Evolutionary conservation across 306 rosid genomes (phyloP).

Genomic region (Inga laurina): DNA sequence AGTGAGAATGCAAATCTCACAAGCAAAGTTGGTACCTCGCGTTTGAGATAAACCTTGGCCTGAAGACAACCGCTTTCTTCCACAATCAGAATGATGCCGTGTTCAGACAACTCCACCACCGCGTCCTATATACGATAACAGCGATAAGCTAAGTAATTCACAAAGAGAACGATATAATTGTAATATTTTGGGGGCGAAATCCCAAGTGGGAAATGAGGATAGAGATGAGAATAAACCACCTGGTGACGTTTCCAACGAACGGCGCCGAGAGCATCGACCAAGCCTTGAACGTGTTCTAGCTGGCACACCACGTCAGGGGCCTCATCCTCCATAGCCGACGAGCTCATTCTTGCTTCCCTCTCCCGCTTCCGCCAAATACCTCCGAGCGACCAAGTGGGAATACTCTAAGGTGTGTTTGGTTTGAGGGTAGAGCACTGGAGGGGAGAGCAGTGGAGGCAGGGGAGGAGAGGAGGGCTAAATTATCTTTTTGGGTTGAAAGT

Average conservation of each 20-base stretch:
- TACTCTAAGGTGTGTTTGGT: neutral
- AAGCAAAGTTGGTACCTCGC: slow-evolving; percentile 55
- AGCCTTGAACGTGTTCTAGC: slow-evolving; percentile 83
- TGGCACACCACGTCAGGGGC: slow-evolving; percentile 74
- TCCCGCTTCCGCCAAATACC: slow-evolving; percentile 51
- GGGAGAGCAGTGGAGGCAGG: too few species aligned
- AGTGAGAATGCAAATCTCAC: neutral
- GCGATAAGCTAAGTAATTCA: neutral
- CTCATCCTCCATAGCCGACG: slow-evolving; percentile 53
- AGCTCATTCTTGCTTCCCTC: slow-evolving; percentile 44
- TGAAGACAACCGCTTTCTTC: slow-evolving; percentile 89
- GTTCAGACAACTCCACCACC: slow-evolving; percentile 77
- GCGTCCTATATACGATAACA: slow-evolving; percentile 54
- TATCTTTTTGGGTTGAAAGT: too few species aligned
- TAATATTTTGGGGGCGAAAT: neutral
- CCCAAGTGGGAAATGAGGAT: neutral
- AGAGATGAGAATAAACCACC: slow-evolving; percentile 32
- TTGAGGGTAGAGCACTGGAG: too few species aligned
- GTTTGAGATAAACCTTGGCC: slow-evolving; percentile 94
- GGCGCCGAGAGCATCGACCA: slow-evolving; percentile 83
- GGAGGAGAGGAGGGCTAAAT: too few species aligned
- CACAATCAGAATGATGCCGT: slow-evolving; percentile 83
- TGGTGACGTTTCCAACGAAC: slow-evolving; percentile 96
- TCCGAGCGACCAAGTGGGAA: neutral
- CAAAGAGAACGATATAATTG: neutral